Conservation (phyloP, 2,329 filamentous ascomycete genomes). For the Sclerotinia sclerotiorum region DNA sequence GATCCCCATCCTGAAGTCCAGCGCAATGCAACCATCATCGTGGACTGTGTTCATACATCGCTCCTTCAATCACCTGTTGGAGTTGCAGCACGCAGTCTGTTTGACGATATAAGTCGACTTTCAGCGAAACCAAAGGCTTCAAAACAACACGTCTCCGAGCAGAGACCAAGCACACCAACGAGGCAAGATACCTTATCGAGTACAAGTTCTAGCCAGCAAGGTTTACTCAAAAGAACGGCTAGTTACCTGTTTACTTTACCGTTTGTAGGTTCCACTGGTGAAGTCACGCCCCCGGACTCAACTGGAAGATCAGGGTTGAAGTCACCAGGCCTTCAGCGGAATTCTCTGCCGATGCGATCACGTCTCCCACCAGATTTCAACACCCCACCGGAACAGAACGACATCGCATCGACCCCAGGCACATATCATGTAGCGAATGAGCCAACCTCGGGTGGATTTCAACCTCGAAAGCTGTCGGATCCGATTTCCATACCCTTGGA, state of each 20-base stretch:
- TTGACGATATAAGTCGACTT: conserved; percentile 68
- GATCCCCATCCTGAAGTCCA: conserved; percentile 95
- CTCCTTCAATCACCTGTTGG: conserved; percentile 77
- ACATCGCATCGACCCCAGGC: conserved; percentile 63
- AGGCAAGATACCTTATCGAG: conserved; percentile 34
- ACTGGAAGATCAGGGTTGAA: conserved; percentile 32
- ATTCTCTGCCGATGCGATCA: conserved; percentile 38
- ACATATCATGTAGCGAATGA: conserved; percentile 74
- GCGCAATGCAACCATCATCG: conserved; percentile 76
- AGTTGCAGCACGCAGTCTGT: conserved; percentile 65
- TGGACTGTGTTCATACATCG: conserved; percentile 79
- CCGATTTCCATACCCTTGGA: conserved; percentile 69
- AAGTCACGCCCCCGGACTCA: conserved; percentile 34
- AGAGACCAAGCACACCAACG: conserved; percentile 38
- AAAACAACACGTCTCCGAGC: conserved; percentile 33
- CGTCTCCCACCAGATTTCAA: conserved; percentile 59
- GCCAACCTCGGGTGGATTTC: conserved; percentile 76
- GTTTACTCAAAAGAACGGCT: conserved; percentile 62
- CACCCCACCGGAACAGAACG: conserved; percentile 71
- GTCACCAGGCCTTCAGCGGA: conserved; percentile 35
- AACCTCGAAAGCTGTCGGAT: conserved; percentile 58
- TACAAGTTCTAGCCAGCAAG: conserved; percentile 54
- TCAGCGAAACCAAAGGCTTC: conserved; percentile 49
- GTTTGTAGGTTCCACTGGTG: conserved; percentile 45
- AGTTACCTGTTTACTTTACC: conserved; percentile 60